These are phyloP conservation scores for Secale cereale DNA, from an alignment of 176 grass and related monocot species.

Conservation along the genomic window DNA sequence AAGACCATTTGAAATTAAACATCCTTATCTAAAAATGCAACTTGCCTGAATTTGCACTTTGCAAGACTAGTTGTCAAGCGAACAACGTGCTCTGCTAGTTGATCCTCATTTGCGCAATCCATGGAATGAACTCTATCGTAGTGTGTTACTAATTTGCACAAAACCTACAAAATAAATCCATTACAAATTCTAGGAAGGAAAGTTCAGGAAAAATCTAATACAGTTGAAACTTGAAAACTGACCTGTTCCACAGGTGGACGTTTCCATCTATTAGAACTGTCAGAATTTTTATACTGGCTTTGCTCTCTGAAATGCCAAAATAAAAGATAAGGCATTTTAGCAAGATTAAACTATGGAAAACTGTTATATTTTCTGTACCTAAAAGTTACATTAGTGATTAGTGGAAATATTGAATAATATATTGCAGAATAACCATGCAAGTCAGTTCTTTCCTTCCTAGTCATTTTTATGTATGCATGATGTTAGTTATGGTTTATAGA, in stretches of 20 bases:
- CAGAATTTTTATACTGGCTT: conserved; percentile 60
- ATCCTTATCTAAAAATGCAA: conserved; percentile 4
- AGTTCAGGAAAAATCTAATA: background rate
- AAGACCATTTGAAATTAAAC: background rate
- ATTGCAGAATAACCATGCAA: background rate
- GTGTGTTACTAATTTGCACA: conserved; percentile 76
- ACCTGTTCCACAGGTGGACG: conserved; percentile 78
- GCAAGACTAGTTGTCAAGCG: conserved; percentile 83
- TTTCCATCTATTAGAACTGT: conserved; percentile 51
- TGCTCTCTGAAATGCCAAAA: conserved; percentile 59
- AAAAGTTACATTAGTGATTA: background rate
- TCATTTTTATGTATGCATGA: background rate
- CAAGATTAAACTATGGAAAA: background rate
- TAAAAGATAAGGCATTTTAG: background rate
- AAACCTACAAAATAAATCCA: conserved; percentile 32
- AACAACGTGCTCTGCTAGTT: conserved; percentile 81
- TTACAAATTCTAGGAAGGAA: background rate
- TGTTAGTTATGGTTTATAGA: background rate
- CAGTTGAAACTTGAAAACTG: conserved; percentile 12
- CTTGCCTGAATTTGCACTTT: conserved; percentile 73
- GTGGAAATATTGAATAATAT: background rate
- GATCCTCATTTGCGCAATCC: conserved; percentile 77
- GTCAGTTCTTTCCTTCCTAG: background rate
- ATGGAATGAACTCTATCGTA: conserved; percentile 74
- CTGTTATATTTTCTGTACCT: background rate